Evolutionary conservation across 345 rosid species (phyloP).

Genomic region (Brassica juncea): DNA sequence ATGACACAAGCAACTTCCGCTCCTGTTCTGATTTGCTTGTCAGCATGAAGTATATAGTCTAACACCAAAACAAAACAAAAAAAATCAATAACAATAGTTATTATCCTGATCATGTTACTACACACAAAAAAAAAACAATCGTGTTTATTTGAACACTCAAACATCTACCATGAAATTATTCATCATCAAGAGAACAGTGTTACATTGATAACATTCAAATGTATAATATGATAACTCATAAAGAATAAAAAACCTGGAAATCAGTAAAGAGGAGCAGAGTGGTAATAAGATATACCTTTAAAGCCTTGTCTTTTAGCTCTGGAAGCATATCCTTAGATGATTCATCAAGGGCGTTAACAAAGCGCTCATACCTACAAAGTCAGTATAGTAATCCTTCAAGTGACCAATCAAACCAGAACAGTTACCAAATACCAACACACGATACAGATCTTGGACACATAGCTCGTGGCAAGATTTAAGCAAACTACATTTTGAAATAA

Average conservation of each 20-base stretch:
- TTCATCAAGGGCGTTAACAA: conserved; percentile 81
- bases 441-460: conserved; percentile 8
- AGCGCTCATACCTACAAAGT: conserved; percentile 75
- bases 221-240: neutral
- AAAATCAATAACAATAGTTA: neutral
- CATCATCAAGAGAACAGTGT: conserved; percentile 5
- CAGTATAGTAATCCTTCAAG: conserved; percentile 10
- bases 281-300: conserved; percentile 60
- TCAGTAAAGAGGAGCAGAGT: neutral
- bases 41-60: conserved; percentile 75
- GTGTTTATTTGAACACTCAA: neutral
- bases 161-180: neutral
- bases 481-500: neutral
- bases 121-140: neutral
- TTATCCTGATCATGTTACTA: conserved; percentile 2
- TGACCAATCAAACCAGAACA: neutral
- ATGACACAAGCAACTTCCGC: conserved; percentile 73
- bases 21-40: conserved; percentile 95
- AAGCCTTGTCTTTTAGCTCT: conserved; percentile 77
- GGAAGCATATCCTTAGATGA: conserved; percentile 92
- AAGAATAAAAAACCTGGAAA: neutral
- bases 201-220: neutral
- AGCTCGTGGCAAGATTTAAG: neutral
- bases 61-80: conserved; percentile 30
- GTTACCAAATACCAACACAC: neutral